These are phyloP conservation scores for Penicillium sclerotigenum DNA, from an alignment of 2,329 filamentous ascomycete genomes.

Conservation along the genomic window DNA sequence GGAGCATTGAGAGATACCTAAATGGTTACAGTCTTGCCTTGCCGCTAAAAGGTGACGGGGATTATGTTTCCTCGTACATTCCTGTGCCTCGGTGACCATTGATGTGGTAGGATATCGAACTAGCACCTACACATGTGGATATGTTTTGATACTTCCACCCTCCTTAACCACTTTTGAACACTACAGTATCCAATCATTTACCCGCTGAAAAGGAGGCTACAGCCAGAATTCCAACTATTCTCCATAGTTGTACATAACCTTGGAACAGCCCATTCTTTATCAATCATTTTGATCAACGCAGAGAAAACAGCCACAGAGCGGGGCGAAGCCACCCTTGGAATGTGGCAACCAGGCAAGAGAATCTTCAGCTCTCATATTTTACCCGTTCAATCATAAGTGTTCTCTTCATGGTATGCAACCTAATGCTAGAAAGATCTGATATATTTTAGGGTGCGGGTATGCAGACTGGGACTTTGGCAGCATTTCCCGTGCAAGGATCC, in stretches of 20 bases:
- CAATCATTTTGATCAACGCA: neutral
- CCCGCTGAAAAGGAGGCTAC: neutral
- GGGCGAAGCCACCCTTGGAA: conserved; percentile 2
- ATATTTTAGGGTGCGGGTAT: neutral
- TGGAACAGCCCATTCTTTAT: neutral
- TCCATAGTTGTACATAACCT: neutral
- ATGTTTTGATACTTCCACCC: neutral
- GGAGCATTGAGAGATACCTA: neutral
- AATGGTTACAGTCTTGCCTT: neutral
- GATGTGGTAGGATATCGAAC: neutral
- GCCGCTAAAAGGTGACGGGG: neutral
- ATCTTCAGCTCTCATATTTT: neutral
- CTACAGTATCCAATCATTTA: neutral
- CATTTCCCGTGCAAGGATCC: conserved; percentile 10
- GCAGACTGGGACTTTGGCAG: neutral
- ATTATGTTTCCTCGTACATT: neutral
- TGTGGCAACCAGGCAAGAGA: neutral
- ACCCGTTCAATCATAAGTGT: neutral
- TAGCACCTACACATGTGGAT: neutral
- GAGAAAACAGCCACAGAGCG: neutral
- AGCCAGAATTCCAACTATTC: neutral
- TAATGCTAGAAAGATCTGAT: neutral
- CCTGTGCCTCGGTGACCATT: neutral
- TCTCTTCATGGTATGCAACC: neutral
- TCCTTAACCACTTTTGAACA: neutral